Percentiles rank a stretch among this genome's conserved stretches.
Evolutionary conservation across 2,329 filamentous ascomycete genomes (phyloP).

Genomic region (Sphaerulina populicola): DNA sequence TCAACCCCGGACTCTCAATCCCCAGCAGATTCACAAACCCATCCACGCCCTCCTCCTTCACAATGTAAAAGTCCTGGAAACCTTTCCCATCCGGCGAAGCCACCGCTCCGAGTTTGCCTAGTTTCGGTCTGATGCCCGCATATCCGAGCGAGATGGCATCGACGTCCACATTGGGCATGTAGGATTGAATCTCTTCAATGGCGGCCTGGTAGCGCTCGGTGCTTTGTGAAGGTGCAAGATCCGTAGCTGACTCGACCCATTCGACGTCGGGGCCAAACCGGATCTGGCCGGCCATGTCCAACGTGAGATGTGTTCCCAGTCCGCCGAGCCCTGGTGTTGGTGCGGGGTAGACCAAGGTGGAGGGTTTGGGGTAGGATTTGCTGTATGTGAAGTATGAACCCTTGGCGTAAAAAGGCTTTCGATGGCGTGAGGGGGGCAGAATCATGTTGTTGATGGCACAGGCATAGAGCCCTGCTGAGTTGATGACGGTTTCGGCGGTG

Average conservation of each 20-base stretch:
- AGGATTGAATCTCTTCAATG: conserved; percentile 64
- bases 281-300: conserved; percentile 75
- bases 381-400: conserved; percentile 89
- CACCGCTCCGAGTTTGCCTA: conserved; percentile 55
- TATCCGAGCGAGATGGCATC: conserved; percentile 69
- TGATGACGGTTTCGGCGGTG: conserved; percentile 69
- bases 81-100: conserved; percentile 48
- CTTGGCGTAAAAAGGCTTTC: conserved; percentile 72
- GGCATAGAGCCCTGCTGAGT: conserved; percentile 75
- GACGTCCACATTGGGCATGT: conserved; percentile 65
- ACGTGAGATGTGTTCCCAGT: conserved; percentile 83
- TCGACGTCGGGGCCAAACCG: conserved; percentile 93
- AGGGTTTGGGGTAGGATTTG: conserved; percentile 54
- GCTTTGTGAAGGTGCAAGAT: conserved; percentile 57
- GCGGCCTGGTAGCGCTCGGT: conserved; percentile 56
- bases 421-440: conserved; percentile 49
- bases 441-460: conserved; percentile 75
- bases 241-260: conserved; percentile 66
- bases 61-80: conserved; percentile 78
- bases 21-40: conserved; percentile 87
- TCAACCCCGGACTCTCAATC: conserved; percentile 89
- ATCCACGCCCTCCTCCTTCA: conserved; percentile 63
- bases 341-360: conserved; percentile 77
- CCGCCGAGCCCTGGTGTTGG: conserved; percentile 74
- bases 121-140: conserved; percentile 82